Evolutionary conservation across 108 stramenopile species (phyloP).

Genomic region (Nitzschia inconspicua): DNA sequence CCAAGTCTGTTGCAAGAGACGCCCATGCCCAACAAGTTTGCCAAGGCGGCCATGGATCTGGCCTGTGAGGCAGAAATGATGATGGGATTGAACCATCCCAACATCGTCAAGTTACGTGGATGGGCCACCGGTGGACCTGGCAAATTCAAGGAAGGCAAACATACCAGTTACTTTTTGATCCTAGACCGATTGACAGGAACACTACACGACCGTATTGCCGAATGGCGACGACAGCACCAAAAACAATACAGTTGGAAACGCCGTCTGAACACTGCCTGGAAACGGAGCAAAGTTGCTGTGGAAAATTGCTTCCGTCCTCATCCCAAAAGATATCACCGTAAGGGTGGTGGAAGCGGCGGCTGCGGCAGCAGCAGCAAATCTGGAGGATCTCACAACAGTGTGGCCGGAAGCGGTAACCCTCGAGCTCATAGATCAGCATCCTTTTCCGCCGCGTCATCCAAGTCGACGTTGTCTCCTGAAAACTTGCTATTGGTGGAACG

Average conservation of each 20-base stretch:
- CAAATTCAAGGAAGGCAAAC: constrained; percentile 5
- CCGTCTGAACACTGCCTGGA: no score
- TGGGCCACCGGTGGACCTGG: constrained; percentile 2
- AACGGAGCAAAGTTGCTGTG: no score
- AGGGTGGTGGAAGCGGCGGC: neutral
- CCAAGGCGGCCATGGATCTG: constrained; percentile 30
- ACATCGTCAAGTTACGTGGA: constrained; percentile 30
- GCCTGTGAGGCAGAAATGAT: constrained; percentile 26
- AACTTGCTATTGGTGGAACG: constrained; percentile 7
- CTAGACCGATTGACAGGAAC: constrained; percentile 50
- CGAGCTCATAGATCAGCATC: neutral
- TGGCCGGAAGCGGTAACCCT: neutral
- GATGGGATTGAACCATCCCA: constrained; percentile 22
- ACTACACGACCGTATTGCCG: constrained; percentile 27
- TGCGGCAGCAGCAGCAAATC: neutral
- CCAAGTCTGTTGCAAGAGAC: no score
- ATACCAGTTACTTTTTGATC: constrained; percentile 45
- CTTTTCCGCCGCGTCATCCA: neutral
- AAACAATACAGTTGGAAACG: no score
- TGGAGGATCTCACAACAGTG: neutral
- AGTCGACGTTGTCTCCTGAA: neutral
- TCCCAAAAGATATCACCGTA: neutral
- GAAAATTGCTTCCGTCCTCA: neutral
- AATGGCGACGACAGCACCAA: constrained; percentile 14
- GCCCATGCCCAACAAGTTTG: no score